A percentile compares a stretch with the other conserved stretches of the same genome.
phyloP scores from a whole-genome alignment of 257 asterid genomes.

The Penstemon davidsonii region DNA sequence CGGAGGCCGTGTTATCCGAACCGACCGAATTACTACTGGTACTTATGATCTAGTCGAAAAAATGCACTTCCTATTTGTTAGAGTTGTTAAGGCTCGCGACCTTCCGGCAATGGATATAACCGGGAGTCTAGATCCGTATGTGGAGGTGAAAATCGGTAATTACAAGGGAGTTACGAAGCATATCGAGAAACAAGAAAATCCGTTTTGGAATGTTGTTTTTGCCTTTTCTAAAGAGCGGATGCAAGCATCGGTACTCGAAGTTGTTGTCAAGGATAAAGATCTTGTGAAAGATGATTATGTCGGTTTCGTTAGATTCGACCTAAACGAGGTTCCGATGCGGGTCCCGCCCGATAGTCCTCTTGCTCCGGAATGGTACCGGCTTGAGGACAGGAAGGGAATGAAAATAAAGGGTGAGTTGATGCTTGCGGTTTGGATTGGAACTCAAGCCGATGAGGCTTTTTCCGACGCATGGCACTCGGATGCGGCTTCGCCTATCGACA shows the following conservation, averaged over 20 bases:
- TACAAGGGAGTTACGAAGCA: conserved; percentile 69
- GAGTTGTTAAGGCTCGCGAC: conserved; percentile 71
- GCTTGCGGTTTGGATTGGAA: conserved; percentile 83
- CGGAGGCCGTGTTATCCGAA: conserved; percentile 56
- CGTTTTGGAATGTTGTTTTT: conserved; percentile 64
- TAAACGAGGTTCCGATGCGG: conserved; percentile 71
- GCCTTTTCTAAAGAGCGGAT: conserved; percentile 72
- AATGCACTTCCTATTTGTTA: conserved; percentile 72
- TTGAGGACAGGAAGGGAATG: conserved; percentile 52
- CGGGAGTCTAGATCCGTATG: conserved; percentile 75
- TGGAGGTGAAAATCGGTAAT: conserved; percentile 79
- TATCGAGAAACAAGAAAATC: conserved; percentile 57
- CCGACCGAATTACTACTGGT: conserved; percentile 53
- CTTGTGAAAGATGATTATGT: conserved; percentile 62
- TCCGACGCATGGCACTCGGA: conserved; percentile 82
- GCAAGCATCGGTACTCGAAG: conserved; percentile 60
- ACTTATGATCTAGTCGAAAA: conserved; percentile 92
- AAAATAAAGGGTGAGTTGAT: conserved; percentile 57
- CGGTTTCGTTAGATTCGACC: conserved; percentile 62
- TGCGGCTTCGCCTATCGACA: conserved; percentile 40
- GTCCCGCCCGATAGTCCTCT: conserved; percentile 86
- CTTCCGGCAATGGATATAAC: conserved; percentile 57
- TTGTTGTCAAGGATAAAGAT: conserved; percentile 58
- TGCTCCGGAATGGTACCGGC: conserved; percentile 79
- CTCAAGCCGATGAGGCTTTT: conserved; percentile 78